Percentiles rank a stretch among this genome's conserved stretches.
Evolutionary conservation across 116 monocot species (phyloP).

Genomic region (Papilionanthe hybrid): DNA sequence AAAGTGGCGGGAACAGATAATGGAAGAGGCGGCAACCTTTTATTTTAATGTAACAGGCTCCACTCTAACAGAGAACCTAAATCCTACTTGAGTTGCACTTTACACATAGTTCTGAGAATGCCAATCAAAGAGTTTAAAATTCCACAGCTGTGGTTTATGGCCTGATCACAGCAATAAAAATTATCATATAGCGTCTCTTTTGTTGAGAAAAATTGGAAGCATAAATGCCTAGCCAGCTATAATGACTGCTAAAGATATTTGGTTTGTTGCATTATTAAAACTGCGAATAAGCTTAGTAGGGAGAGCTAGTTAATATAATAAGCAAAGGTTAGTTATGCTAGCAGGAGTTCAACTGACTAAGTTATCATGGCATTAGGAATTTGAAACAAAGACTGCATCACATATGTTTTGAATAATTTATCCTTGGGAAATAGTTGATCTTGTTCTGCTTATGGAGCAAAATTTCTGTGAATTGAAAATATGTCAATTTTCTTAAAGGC

Average conservation of each 20-base stretch:
- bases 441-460: neutral
- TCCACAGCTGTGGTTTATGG: neutral
- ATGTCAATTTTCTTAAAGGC: neutral
- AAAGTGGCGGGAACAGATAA: too few relatives aligned
- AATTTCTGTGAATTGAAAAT: neutral
- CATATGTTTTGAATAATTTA: neutral
- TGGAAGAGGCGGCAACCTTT: too few relatives aligned
- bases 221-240: neutral
- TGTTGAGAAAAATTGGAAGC: neutral
- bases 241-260: neutral
- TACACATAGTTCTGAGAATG: neutral
- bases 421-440: neutral
- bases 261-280: neutral
- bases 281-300: neutral
- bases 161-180: neutral
- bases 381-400: too few relatives aligned
- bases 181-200: neutral
- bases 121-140: neutral
- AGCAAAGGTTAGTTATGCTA: neutral
- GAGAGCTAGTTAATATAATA: neutral
- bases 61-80: too few relatives aligned
- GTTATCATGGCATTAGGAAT: too few relatives aligned
- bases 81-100: neutral
- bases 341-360: too few relatives aligned
- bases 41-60: too few relatives aligned